A percentile compares a stretch with the other conserved stretches of the same genome.
These are phyloP conservation scores for Lobosporangium transversale DNA, from an alignment of 192 early-diverging fungal species.

Conservation along the genomic window DNA sequence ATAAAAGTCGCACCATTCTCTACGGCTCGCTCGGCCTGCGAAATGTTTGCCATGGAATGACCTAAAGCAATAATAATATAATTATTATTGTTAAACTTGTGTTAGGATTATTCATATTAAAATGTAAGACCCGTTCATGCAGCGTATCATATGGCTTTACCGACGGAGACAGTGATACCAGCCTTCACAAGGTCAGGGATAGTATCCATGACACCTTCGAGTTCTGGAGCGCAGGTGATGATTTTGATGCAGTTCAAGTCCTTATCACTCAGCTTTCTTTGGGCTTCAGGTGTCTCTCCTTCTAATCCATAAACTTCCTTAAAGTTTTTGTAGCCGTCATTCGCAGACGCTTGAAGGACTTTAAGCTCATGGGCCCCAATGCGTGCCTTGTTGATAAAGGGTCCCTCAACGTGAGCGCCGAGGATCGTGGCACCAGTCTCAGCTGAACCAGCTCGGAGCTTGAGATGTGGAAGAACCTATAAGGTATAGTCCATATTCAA, in stretches of 20 bases:
- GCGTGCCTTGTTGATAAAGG: constrained; percentile 74
- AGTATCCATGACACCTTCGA: constrained; percentile 71
- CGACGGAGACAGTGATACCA: constrained; percentile 68
- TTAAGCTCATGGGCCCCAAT: constrained; percentile 78
- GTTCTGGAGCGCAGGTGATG: constrained; percentile 83
- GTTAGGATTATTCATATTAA: too few relatives aligned
- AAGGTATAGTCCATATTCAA: not conserved
- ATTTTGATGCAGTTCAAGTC: constrained; percentile 59
- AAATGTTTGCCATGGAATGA: constrained; percentile 73
- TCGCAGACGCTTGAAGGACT: constrained; percentile 64
- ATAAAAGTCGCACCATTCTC: constrained; percentile 72
- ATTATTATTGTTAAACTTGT: too few relatives aligned
- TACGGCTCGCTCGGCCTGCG: constrained; percentile 68
- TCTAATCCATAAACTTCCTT: constrained; percentile 76
- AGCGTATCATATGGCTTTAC: constrained; percentile 39
- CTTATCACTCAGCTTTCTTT: constrained; percentile 30
- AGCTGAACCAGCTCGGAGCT: constrained; percentile 68
- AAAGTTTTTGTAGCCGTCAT: constrained; percentile 70
- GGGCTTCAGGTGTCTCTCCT: constrained; percentile 53
- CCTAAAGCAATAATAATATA: constrained; percentile 33
- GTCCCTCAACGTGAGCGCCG: constrained; percentile 67
- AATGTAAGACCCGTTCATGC: too few relatives aligned
- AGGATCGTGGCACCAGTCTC: constrained; percentile 75
- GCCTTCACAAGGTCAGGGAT: constrained; percentile 72
- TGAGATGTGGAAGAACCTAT: constrained; percentile 63